phyloP scores from a whole-genome alignment of 768 basidiomycete species.

The Pholiota microspora region DNA sequence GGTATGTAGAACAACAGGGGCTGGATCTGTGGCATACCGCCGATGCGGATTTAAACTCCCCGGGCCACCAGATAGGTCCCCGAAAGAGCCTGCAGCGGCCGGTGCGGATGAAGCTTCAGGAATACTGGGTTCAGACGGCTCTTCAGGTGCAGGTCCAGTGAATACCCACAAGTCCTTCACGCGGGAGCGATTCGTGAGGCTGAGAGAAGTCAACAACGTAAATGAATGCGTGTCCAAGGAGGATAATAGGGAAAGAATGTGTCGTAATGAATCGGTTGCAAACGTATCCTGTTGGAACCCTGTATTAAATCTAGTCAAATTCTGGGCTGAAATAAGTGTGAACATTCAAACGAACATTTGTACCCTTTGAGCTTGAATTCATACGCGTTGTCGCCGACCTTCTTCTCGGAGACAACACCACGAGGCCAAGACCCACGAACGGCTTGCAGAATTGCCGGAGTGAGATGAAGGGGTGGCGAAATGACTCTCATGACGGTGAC shows the following conservation, averaged over 20 bases:
- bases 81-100: neutral
- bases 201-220: constrained; percentile 64
- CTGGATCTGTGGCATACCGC: constrained; percentile 35
- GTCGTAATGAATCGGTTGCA: constrained; percentile 67
- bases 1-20: constrained; percentile 12
- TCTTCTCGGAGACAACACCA: constrained; percentile 77
- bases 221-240: constrained; percentile 70
- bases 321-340: neutral
- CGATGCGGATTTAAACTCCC: constrained; percentile 28
- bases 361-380: constrained; percentile 85
- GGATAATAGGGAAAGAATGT: constrained; percentile 65
- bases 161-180: constrained; percentile 81
- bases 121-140: constrained; percentile 18
- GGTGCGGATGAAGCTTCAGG: constrained; percentile 1
- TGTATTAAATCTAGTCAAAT: constrained; percentile 23
- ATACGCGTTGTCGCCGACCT: constrained; percentile 65
- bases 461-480: constrained; percentile 70
- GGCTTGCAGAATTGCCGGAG: constrained; percentile 79
- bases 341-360: constrained; percentile 49
- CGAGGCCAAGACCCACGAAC: constrained; percentile 78
- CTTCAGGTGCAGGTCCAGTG: constrained; percentile 47
- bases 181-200: constrained; percentile 69
- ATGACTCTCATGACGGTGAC: constrained; percentile 70
- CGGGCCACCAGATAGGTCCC: neutral
- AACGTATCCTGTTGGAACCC: constrained; percentile 81